Base-by-base conservation (phyloP, 2,329 filamentous ascomycete genomes). In the Aspergillus proliferans region DNA sequence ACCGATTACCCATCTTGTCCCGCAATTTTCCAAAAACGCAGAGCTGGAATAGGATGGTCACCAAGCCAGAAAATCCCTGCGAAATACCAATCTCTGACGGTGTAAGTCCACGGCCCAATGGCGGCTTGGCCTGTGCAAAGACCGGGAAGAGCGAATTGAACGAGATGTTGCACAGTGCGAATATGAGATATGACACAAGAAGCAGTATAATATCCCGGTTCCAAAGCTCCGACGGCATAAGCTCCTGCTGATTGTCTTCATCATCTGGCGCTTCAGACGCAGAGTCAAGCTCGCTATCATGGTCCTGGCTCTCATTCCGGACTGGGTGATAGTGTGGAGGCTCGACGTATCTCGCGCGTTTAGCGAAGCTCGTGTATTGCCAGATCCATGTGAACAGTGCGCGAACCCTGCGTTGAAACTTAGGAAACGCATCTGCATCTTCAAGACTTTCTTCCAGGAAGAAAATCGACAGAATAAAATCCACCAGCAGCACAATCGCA, bases 61-160 rank as follows among this genome's bases (percentile, higher is more conserved):
- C 83, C 2, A 86, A 67, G 0, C 92, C 91, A 0, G 92, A 88
- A 53, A 95, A 85, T 0, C 88, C 92, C 46, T 96, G 76, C 0
- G 87, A 88, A 15, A 95, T 71, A 0, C 93, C 93, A 41, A 97
- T 95, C 51, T 87, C 88, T 49, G 83, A 79, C 0, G 92, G 88
- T 0, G 79, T 79, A 3, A 97, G 75, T 1, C 78, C 76, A 38
- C 93, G 85, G 15, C 93, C 93, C 0, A 84, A 85, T 0, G 93
- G 93, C 0, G 83, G 76, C 0, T 79, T 69, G 0, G 86, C 83
- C 47, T 91, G 84, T 0, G 86, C 88, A 60, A 97, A 98, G 47
- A 97, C 92, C 1, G 93, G 93, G 61, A 94, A 98, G 0, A 98
- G 76, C 15, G 88, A 92, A 70, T 95, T 96, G 78, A 91, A 98